phyloP scores from a whole-genome alignment of 768 basidiomycete species.

The Pisolithus microcarpus region DNA sequence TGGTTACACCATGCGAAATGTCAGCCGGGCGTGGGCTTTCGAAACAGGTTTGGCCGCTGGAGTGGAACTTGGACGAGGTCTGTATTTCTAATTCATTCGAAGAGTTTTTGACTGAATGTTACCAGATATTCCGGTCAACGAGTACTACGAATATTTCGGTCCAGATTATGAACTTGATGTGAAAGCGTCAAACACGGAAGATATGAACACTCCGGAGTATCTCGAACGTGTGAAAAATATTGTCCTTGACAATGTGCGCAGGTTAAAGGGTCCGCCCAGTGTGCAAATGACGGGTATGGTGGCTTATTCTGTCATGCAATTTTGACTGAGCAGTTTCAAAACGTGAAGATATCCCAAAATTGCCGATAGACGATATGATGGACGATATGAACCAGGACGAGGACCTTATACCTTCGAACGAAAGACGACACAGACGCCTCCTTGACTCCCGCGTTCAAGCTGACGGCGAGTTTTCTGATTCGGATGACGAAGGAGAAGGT shows the following conservation, averaged over 20 bases:
- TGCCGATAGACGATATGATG: slow-evolving; percentile 78
- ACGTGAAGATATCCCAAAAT: slow-evolving; percentile 66
- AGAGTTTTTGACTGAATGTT: slow-evolving; percentile 3
- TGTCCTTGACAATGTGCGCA: slow-evolving; percentile 84
- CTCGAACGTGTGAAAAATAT: slow-evolving; percentile 89
- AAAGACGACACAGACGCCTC: slow-evolving; percentile 65
- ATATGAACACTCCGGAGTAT: slow-evolving; percentile 89
- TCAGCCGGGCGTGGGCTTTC: slow-evolving; percentile 94
- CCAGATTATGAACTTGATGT: slow-evolving; percentile 97
- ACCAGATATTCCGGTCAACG: slow-evolving; percentile 94
- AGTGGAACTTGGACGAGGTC: slow-evolving; percentile 83
- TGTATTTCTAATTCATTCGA: slow-evolving; percentile 5
- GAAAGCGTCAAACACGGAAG: slow-evolving; percentile 88
- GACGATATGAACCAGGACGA: slow-evolving; percentile 80
- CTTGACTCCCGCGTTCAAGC: slow-evolving; percentile 77
- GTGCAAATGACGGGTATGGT: slow-evolving; percentile 80
- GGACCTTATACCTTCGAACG: slow-evolving; percentile 71
- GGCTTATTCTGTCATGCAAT: background rate
- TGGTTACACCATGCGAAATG: slow-evolving; percentile 97
- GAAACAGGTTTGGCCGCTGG: slow-evolving; percentile 99
- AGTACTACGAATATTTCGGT: slow-evolving; percentile 99
- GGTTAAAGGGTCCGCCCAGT: slow-evolving; percentile 82
- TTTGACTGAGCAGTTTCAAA: background rate
- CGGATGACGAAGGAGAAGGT: slow-evolving; percentile 94
- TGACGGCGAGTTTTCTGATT: slow-evolving; percentile 90